Conservation (phyloP, 768 basidiomycete genomes). For the Atractiella rhizophila region DNA sequence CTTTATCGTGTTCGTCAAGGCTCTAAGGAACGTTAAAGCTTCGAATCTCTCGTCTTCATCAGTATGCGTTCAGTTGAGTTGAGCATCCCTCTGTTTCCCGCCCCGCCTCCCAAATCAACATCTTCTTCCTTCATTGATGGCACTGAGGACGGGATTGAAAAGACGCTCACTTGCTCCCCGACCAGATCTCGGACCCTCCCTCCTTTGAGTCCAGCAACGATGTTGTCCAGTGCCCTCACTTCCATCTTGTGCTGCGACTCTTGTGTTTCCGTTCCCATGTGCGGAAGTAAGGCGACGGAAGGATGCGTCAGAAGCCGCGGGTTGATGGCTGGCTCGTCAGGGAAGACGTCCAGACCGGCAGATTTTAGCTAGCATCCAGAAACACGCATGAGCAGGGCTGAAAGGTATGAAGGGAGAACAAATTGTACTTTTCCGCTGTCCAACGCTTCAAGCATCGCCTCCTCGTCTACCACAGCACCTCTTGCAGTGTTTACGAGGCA, state of each 20-base stretch:
- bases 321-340: conserved; percentile 57
- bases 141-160: too few relatives aligned
- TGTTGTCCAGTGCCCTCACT: conserved; percentile 50
- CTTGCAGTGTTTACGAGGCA: conserved; percentile 22
- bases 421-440: conserved; percentile 54
- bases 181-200: too few relatives aligned
- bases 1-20: too few relatives aligned
- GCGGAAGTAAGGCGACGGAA: conserved; percentile 62
- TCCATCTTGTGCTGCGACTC: conserved; percentile 65
- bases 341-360: conserved; percentile 23
- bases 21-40: too few relatives aligned
- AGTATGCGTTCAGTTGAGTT: too few relatives aligned
- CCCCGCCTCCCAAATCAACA: too few relatives aligned
- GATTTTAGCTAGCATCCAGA: conserved; percentile 10
- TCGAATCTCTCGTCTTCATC: too few relatives aligned
- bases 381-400: neutral
- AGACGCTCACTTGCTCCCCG: too few relatives aligned
- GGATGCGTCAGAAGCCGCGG: conserved; percentile 55
- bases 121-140: too few relatives aligned
- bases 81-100: too few relatives aligned
- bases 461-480: conserved; percentile 74
- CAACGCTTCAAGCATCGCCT: conserved; percentile 57
- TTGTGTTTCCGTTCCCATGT: conserved; percentile 69
- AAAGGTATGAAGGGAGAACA: neutral
- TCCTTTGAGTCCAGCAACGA: too few relatives aligned